Percentiles rank a stretch among this genome's conserved stretches.
These are phyloP conservation scores for Fraxinus xanthoxyloides DNA, from an alignment of 305 asterid species.

Conservation along the genomic window DNA sequence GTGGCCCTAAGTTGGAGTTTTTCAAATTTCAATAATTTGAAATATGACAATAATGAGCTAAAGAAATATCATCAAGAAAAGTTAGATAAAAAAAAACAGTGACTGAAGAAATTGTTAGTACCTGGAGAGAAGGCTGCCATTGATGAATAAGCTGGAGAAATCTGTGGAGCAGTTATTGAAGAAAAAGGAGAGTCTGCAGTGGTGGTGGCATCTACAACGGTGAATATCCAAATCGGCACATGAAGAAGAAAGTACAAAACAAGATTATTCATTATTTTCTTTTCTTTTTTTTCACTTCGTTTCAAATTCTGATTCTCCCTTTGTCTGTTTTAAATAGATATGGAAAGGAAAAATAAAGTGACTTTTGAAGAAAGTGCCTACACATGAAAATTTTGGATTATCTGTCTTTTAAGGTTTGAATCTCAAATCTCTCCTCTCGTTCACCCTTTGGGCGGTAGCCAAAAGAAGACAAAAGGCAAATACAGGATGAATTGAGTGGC, in stretches of 20 bases:
- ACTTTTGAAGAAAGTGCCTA: background rate
- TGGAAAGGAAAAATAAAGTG: background rate
- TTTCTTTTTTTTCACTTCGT: background rate
- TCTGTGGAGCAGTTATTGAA: conserved; percentile 20
- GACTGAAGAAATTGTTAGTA: conserved; percentile 2
- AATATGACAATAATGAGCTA: background rate
- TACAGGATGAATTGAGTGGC: background rate
- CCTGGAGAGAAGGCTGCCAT: conserved; percentile 41
- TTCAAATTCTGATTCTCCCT: background rate
- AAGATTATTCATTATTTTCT: background rate
- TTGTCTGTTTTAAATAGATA: background rate
- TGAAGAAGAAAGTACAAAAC: conserved; percentile 9
- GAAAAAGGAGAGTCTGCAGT: conserved; percentile 21
- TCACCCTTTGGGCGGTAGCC: background rate
- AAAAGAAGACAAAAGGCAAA: background rate
- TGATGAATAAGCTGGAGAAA: conserved; percentile 24
- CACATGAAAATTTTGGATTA: background rate
- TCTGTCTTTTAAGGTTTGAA: background rate
- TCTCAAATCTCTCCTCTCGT: background rate
- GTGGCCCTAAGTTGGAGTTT: conserved; percentile 1
- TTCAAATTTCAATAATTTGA: background rate
- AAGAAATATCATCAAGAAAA: background rate
- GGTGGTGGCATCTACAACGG: conserved; percentile 12
- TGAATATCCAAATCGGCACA: conserved; percentile 18
- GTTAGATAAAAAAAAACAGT: background rate